Base-by-base conservation (phyloP, 2,329 filamentous ascomycete genomes). In the Xylaria sp. region DNA sequence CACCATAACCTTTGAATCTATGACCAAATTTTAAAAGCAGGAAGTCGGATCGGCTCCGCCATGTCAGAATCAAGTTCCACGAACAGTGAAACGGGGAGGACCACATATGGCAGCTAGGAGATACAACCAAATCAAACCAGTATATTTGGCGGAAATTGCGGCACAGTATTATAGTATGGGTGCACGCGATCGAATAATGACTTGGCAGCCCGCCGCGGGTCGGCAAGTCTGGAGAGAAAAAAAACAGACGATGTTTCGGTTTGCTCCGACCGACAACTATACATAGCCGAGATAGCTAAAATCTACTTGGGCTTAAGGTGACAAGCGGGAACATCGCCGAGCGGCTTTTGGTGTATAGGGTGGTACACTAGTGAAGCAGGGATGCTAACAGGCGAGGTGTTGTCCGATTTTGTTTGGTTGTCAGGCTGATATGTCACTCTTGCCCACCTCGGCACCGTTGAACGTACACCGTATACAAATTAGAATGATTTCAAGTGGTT, bases 331-430 rank as follows among this genome's bases (percentile, higher is more conserved):
- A 48, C 46, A 48, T 48, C 44, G 26, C 44, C 17, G 20, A 48
- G 20, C 46, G 26, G 13, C 23, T 13, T 15, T 40, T 40, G 15
- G 15, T 40, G 38, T 40, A 40, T 40, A 17, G 38, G 38, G 38
- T 40, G 38, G 13, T 17, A 40, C 13, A 44, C 42, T 46, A n/a
- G 46, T 6, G 10, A 4, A 38, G 38, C 26, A 57, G 28, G 49
- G 33, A 17, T 20, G 53, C 49, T 53, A 17, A 28, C 11, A 23
- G 51, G 46, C 36, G 51, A 57, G 49, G 49, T 59, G 58, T 66
- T 68, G 51, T 46, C 63, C 9, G 46, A 51, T 31, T 51, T 38
- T 68, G 62, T 63, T 68, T 65, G 66, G 66, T 33, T 48, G 17
- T 28, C 49, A 4, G n/a, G 31, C 42, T 51, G 44, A 48, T 20